A percentile compares a stretch with the other conserved stretches of the same genome.
Evolutionary conservation across 2,329 filamentous ascomycete genomes (phyloP).

Genomic region (Corinectria fuckeliana): DNA sequence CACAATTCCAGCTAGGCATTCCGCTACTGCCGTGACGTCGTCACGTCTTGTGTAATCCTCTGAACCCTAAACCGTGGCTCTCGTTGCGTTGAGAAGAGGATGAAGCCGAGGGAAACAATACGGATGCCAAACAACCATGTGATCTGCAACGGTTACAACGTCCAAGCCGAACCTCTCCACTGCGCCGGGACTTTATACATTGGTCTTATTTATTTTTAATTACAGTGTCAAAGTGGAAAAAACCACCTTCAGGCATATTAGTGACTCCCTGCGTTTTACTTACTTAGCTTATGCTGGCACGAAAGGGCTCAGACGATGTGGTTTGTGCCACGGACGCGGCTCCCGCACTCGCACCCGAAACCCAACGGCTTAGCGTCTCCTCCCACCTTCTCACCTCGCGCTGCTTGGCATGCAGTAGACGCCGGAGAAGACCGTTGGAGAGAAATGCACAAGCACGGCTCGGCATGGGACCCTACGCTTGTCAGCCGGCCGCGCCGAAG

Average conservation of each 20-base stretch:
- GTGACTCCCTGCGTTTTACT: too few relatives aligned
- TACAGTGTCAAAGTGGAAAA: neutral
- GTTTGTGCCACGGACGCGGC: neutral
- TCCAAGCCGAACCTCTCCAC: neutral
- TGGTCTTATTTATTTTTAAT: neutral
- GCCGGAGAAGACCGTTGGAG: conserved; percentile 1
- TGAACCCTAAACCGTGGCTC: neutral
- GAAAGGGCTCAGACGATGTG: neutral
- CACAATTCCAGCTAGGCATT: neutral
- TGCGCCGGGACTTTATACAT: neutral
- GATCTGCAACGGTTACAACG: neutral
- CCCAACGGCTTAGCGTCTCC: neutral
- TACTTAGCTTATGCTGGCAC: too few relatives aligned
- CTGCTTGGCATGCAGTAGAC: neutral
- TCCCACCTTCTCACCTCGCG: neutral
- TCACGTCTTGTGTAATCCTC: neutral
- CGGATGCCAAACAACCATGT: neutral
- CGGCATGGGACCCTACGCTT: neutral
- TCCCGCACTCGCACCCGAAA: neutral
- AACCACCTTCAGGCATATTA: neutral
- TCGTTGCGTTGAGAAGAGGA: too few relatives aligned
- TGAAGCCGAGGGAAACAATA: neutral
- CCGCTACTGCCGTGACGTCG: neutral
- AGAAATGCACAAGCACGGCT: neutral
- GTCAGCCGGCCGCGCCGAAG: conserved; percentile 14